Evolutionary conservation across 345 rosid species (phyloP).

Genomic region (Xanthoceras sorbifolium): DNA sequence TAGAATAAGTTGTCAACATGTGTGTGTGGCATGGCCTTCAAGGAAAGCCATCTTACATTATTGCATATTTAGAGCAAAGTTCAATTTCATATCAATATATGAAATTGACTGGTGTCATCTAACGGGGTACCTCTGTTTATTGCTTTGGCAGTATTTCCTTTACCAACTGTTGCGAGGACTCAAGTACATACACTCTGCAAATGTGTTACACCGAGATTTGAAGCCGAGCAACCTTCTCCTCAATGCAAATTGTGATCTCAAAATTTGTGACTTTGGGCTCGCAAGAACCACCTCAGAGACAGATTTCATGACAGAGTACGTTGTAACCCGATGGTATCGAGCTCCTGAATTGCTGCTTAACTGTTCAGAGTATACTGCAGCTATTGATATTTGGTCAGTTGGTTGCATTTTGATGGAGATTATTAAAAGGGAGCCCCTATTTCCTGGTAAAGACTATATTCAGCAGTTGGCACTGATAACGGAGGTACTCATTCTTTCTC

Average conservation of each 20-base stretch:
- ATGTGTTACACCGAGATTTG: conserved; percentile 83
- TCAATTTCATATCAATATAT: neutral
- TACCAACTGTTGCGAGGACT: conserved; percentile 84
- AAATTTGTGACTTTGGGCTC: conserved; percentile 86
- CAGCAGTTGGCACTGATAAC: conserved; percentile 81
- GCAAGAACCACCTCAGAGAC: conserved; percentile 88
- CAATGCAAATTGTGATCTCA: conserved; percentile 66
- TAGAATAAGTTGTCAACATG: neutral
- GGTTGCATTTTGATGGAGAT: conserved; percentile 94
- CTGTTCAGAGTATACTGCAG: conserved; percentile 73
- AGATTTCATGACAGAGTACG: conserved; percentile 88
- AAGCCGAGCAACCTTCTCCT: conserved; percentile 89
- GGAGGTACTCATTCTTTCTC: conserved; percentile 49
- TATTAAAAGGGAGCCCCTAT: conserved; percentile 69
- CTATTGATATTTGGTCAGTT: conserved; percentile 94
- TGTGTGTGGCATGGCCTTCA: neutral
- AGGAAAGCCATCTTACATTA: too few species aligned
- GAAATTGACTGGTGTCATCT: neutral
- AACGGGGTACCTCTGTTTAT: neutral
- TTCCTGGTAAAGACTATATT: conserved; percentile 86
- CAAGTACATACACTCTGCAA: conserved; percentile 80
- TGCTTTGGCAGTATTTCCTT: conserved; percentile 63
- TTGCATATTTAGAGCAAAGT: neutral
- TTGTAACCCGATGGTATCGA: conserved; percentile 78
- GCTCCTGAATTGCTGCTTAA: conserved; percentile 80